Conservation (phyloP, 106 monocot species). For the Iris macrosiphon region DNA sequence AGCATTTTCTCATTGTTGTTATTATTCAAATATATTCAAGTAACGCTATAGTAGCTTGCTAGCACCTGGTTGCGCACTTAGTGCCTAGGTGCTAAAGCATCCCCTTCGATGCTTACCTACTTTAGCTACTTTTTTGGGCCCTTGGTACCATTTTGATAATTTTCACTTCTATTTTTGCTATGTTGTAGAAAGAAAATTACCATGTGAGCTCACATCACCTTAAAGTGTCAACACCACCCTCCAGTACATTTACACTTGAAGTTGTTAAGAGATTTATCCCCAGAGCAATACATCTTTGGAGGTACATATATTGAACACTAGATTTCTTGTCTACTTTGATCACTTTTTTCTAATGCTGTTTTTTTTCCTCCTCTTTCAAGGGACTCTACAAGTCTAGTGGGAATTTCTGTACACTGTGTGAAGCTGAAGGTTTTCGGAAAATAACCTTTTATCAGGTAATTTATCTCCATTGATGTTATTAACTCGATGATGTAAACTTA, state of each 20-base stretch:
- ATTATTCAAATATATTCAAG: no score
- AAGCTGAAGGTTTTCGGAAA: constrained; percentile 96
- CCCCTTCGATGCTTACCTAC: no score
- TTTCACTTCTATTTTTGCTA: no score
- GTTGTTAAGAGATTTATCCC: constrained; percentile 87
- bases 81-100: no score
- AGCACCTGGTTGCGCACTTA: no score
- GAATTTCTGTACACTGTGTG: constrained; percentile 96
- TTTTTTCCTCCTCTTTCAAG: constrained; percentile 39
- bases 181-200: constrained; percentile 59
- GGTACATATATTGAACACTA: constrained; percentile 32
- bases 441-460: constrained; percentile 95
- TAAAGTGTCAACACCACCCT: constrained; percentile 56
- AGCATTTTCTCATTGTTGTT: no score
- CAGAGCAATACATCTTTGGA: constrained; percentile 93
- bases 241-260: constrained; percentile 60
- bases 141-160: no score
- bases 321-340: not conserved
- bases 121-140: no score
- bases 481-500: not conserved
- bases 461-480: not conserved
- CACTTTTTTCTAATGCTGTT: constrained; percentile 1
- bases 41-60: no score
- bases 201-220: constrained; percentile 48
- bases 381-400: constrained; percentile 86